These are phyloP conservation scores for Brassica rapa DNA, from an alignment of 345 rosid species.

Conservation along the genomic window DNA sequence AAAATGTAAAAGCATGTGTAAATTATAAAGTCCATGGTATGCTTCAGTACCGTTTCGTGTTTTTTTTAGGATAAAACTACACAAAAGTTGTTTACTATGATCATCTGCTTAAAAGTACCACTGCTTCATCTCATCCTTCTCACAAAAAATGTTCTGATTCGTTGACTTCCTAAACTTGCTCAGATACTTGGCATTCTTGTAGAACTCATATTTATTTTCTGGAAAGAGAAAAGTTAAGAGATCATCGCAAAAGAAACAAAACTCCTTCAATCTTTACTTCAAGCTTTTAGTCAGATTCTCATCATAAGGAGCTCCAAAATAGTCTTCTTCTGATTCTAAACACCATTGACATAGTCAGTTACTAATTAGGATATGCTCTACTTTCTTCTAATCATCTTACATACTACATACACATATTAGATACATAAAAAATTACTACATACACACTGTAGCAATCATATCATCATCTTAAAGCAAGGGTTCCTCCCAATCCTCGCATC, in stretches of 20 bases:
- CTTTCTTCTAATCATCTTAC: neutral
- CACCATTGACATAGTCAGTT: neutral
- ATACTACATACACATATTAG: neutral
- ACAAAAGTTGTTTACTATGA: neutral
- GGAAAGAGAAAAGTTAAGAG: neutral
- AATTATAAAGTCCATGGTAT: neutral
- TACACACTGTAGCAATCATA: neutral
- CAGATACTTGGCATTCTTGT: constrained; percentile 76
- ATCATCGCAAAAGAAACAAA: neutral
- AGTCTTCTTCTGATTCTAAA: neutral
- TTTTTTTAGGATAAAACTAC: neutral
- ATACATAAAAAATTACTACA: neutral
- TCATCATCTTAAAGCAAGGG: neutral
- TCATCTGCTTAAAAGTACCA: neutral
- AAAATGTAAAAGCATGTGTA: neutral
- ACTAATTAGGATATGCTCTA: neutral
- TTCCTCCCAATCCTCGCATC: neutral
- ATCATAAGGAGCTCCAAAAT: neutral
- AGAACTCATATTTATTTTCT: constrained; percentile 49
- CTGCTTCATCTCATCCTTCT: neutral
- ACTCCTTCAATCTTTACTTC: neutral
- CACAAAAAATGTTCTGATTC: constrained; percentile 44
- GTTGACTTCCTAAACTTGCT: constrained; percentile 63
- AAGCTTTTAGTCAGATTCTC: neutral
- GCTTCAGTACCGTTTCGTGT: neutral